Base-by-base conservation (phyloP, 805 yeast genomes). In the Saturnispora bothae region DNA sequence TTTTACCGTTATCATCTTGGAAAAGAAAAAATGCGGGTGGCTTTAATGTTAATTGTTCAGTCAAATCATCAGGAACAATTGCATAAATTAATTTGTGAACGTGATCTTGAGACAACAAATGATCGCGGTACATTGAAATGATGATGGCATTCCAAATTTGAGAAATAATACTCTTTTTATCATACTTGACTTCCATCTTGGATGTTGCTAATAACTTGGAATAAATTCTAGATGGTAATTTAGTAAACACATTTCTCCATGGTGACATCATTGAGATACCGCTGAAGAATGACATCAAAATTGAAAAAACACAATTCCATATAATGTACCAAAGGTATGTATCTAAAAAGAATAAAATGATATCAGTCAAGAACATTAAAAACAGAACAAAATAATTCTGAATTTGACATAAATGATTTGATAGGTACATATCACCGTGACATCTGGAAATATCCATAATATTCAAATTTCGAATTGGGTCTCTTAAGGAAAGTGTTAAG, bases 251-350 rank as follows among this genome's bases (percentile, higher is more conserved):
- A 50, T 71, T 71, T 48, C 73, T 63, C 78, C 78, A 71, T 1
- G 77, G 78, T 4, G 78, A 68, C 57, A 74, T 57, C 17, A 71
- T 64, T 2, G 76, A 70, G 19, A 69, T 65, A 2, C 78, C 78
- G 45, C 69, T 64, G 37, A 65, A 63, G 47, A 70, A 66, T 2
- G 76, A 68, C 14, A 72, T 50, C 12, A 64, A 55, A 10, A 71
- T 62, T 1, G 77, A 71, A 39, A 70, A 65, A 0, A 66, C 44
- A 15, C 76, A 68, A 39, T 70, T 72, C 70, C 76, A 71, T 6
- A 72, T 63, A 35, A 72, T 68, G 43, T 72, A 72, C 78, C 78
- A 72, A 14, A 72, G 56, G 42, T 72, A 72, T 0, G 78, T 72
- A 41, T 72, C 78, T 17, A 72, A 59, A 43, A 70, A 70, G 47